Evolutionary conservation across 306 rosid genomes (phyloP).

Genomic region (Prunus campanulata): DNA sequence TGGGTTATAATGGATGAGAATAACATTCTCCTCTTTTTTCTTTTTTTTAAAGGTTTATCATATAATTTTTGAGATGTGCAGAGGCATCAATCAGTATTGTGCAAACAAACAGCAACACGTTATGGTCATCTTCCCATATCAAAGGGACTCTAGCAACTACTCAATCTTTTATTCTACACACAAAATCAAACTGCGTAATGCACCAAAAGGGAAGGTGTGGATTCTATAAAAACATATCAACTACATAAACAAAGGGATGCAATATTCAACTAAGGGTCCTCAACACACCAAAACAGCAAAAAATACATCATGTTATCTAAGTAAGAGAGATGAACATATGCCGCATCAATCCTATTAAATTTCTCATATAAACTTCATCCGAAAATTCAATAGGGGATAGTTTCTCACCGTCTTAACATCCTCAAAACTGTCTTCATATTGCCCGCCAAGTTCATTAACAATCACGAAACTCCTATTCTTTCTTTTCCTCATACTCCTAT

Average conservation of each 20-base stretch:
- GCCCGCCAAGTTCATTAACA: conserved; percentile 80
- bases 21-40: too few relatives aligned
- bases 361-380: neutral
- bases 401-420: conserved; percentile 79
- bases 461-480: conserved; percentile 46
- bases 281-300: neutral
- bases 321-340: neutral
- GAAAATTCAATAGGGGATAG: neutral
- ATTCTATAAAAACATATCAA: neutral
- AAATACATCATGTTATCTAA: neutral
- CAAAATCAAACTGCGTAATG: too few relatives aligned
- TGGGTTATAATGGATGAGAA: too few relatives aligned
- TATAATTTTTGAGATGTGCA: too few relatives aligned
- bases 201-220: too few relatives aligned
- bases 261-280: neutral
- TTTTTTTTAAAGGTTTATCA: too few relatives aligned
- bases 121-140: too few relatives aligned
- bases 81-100: too few relatives aligned
- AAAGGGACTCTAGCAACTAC: too few relatives aligned
- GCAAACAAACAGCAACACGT: too few relatives aligned
- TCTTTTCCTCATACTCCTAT: conserved; percentile 54
- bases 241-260: neutral
- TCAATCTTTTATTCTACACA: too few relatives aligned
- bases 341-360: neutral
- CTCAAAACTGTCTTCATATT: conserved; percentile 75